Evolutionary conservation across 768 basidiomycete species (phyloP).

Genomic region (Calocera cornea): DNA sequence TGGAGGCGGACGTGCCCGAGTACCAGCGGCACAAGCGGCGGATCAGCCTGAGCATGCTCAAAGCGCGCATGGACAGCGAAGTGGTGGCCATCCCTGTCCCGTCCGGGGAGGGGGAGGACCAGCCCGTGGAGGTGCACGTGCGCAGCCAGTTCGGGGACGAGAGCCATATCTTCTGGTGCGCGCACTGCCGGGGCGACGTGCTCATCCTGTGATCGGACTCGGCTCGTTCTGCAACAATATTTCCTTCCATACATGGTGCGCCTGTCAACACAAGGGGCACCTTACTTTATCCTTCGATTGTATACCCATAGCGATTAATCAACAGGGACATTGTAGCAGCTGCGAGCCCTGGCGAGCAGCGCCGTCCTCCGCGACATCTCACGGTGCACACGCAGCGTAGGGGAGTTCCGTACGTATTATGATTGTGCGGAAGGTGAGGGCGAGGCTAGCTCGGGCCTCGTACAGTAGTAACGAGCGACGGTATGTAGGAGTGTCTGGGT

Average conservation of each 20-base stretch:
- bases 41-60: constrained; percentile 77
- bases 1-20: constrained; percentile 56
- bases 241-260: not conserved
- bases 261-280: not conserved
- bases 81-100: constrained; percentile 28
- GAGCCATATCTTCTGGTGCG: constrained; percentile 82
- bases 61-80: constrained; percentile 80
- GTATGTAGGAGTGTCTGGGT: not conserved
- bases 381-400: too few species aligned
- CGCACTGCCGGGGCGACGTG: constrained; percentile 66
- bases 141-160: constrained; percentile 76
- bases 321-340: constrained; percentile 3
- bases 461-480: constrained; percentile 2
- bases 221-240: not conserved
- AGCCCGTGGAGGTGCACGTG: constrained; percentile 18
- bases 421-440: not conserved
- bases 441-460: not conserved
- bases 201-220: constrained; percentile 58
- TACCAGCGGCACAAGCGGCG: constrained; percentile 71
- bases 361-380: too few species aligned
- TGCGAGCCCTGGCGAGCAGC: not conserved
- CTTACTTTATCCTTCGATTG: constrained; percentile 1
- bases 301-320: not conserved
- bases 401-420: constrained; percentile 4
- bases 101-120: constrained; percentile 19